Base-by-base conservation (phyloP, 352 stramenopile genomes). In the Pythium insidiosum region DNA sequence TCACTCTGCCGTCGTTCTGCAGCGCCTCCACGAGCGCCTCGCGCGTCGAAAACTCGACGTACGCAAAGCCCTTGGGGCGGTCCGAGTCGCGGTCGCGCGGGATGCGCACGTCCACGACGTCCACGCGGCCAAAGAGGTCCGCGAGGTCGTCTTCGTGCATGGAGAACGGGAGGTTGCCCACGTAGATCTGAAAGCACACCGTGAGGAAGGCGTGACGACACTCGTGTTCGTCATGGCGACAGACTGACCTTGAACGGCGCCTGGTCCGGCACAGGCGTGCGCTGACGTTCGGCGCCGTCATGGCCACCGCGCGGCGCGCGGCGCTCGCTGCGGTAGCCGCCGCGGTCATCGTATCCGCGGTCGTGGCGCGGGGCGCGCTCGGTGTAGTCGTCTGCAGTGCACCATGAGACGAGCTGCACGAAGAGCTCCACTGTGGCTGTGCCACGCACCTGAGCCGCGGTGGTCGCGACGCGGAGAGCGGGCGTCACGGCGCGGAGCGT, bases 171-270 rank as follows among this genome's bases (percentile, higher is more conserved):
- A 94, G 56, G 61, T 94, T 94, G 44, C 80, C 83, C 26, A 93
- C 63, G 34, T 73, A 94, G 29, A 80, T 52, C 79, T 92, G 10
- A 34, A 34, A 15, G 9, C 33, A 6, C 12, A 39, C 6, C 20
- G 36, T 9, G 31, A 29, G 22, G n/a, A 16, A n/a, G n/a, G n/a
- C n/a, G n/a, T n/a, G n/a, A n/a, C n/a, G n/a, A n/a, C n/a, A 46
- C 6, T 1, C 35, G 19, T 38, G 36, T 28, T 19, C 21, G 26
- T 53, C 16, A 16, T 23, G 20, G 6, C 13, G n/a, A n/a, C n/a
- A n/a, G n/a, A n/a, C n/a, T n/a, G n/a, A 90, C 77, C 61, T 85
- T 92, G 72, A 65, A 94, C 21, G 82, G 83, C 25, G 66, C 64
- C 2, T 72, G 60, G 38, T 93, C 78, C 20, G 83, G 83, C 38